Evolutionary conservation across 306 rosid genomes (phyloP), one percentile per base, ranked within the genome.

Genomic region (Sesbania bispinosa): DNA sequence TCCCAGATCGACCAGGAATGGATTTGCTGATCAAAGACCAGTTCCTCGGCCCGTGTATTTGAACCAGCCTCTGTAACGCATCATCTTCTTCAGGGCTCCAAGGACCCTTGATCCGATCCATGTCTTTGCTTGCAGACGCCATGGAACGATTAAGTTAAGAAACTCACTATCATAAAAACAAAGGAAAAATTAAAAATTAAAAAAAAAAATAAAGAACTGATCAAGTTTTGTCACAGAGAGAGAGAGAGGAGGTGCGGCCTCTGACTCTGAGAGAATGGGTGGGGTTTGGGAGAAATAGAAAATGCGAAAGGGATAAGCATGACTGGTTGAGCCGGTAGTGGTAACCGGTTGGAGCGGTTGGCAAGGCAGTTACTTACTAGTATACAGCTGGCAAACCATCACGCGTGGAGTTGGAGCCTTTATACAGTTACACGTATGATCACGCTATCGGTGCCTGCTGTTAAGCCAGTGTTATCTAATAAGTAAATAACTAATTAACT

Each of bases 41-140:
- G 86, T 88, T 89, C 15, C 94, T 81, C 0, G 98, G 81, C 10
- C 98, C 96, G 58, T 86, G 79, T 62, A 4, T 69, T 27, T 81
- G 77, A 0, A 92, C 96, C 1, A 92, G 83, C 32, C 79, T 79
- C 71, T 69, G 76, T 9, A 92, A 47, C 32, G 87, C 78, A 24
- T 87, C 89, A 36, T 92, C 97, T 24, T 92, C 97, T 15, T 92
- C 97, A 15, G 91, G 97, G 77, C 97, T 87, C 97, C 97, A 92
- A 7, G 97, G 96, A 4, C 97, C 97, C 64, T 92, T 92, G 5
- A 89, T 82, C 67, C 97, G 94, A 82, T 89, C 96, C 65, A 67
- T 29, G 2, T 81, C n/a, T n/a, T n/a, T n/a, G n/a, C n/a, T n/a
- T n/a, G n/a, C n/a, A n/a, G n/a, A n/a, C n/a, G n/a, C n/a, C n/a